Percentiles rank a stretch among this genome's conserved stretches.
These are phyloP conservation scores for Omphalotus olearius DNA, from an alignment of 1,284 basidiomycete genomes.

Conservation along the genomic window DNA sequence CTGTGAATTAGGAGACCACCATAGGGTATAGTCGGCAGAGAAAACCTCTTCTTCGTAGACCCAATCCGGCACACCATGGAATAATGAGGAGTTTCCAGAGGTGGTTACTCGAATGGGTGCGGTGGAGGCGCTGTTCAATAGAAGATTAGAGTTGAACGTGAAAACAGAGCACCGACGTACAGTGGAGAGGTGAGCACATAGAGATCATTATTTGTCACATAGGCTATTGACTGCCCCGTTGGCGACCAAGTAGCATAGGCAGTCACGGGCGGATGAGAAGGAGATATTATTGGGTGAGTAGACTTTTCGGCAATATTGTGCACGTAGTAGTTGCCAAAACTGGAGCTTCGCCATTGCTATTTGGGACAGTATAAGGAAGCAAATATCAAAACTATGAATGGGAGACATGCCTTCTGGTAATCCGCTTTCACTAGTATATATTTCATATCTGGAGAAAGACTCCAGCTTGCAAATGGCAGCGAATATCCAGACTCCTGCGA, in stretches of 20 bases:
- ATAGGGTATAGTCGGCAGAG: conserved; percentile 68
- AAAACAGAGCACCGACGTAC: conserved; percentile 31
- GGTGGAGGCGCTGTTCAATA: conserved; percentile 29
- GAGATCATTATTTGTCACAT: conserved; percentile 79
- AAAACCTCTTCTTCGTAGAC: conserved; percentile 97
- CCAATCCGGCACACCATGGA: conserved; percentile 96
- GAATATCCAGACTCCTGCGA: conserved; percentile 51
- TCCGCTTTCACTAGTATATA: conserved; percentile 80
- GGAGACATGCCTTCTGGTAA: conserved; percentile 53
- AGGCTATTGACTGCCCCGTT: conserved; percentile 77
- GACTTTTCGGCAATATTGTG: conserved; percentile 56
- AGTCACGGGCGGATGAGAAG: conserved; percentile 63
- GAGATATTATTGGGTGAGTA: conserved; percentile 68
- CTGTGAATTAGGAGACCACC: conserved; percentile 86
- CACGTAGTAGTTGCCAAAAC: conserved; percentile 86
- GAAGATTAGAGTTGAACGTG: neutral
- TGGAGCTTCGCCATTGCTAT: conserved; percentile 91
- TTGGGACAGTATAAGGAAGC: conserved; percentile 3
- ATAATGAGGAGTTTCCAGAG: conserved; percentile 79
- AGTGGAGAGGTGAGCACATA: conserved; percentile 68
- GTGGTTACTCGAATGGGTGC: conserved; percentile 75
- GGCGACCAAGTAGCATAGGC: conserved; percentile 86
- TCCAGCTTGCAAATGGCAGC: conserved; percentile 63
- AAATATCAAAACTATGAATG: neutral
- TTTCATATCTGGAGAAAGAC: conserved; percentile 83